Percentiles rank a stretch among this genome's conserved stretches.
Conservation (phyloP, 2,329 filamentous ascomycete genomes). For the Aspergillus fructus region DNA sequence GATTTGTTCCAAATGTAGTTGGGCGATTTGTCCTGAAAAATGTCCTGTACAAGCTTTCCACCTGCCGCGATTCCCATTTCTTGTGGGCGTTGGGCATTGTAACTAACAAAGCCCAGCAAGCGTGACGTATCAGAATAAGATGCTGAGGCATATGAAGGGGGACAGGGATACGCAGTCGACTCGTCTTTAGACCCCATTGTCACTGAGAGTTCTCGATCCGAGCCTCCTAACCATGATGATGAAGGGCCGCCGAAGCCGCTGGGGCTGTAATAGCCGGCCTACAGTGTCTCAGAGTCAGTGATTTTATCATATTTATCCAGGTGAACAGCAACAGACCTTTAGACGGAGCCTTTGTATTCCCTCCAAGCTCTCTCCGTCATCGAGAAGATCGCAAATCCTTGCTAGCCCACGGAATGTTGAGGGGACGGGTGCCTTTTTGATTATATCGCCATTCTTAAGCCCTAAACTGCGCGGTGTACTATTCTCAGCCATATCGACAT, state of each 20-base stretch:
- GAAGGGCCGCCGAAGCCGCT: too few relatives aligned
- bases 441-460: background rate
- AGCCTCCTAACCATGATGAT: too few relatives aligned
- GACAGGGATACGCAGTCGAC: too few relatives aligned
- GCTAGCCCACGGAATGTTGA: background rate
- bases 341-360: background rate
- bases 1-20: background rate
- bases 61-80: background rate
- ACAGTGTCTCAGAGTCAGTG: too few relatives aligned
- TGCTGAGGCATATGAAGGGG: too few relatives aligned
- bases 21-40: background rate
- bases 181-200: too few relatives aligned
- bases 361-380: background rate
- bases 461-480: background rate
- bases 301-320: too few relatives aligned
- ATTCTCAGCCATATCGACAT: background rate
- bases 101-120: too few relatives aligned
- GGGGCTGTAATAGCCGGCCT: too few relatives aligned
- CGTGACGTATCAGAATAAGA: too few relatives aligned
- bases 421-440: background rate
- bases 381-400: background rate
- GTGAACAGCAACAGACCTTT: background rate
- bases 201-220: too few relatives aligned
- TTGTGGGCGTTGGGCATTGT: background rate
- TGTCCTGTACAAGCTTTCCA: background rate